Evolutionary conservation across 192 early-diverging fungal species (phyloP).

Genomic region (Backusella parvicylindrica): DNA sequence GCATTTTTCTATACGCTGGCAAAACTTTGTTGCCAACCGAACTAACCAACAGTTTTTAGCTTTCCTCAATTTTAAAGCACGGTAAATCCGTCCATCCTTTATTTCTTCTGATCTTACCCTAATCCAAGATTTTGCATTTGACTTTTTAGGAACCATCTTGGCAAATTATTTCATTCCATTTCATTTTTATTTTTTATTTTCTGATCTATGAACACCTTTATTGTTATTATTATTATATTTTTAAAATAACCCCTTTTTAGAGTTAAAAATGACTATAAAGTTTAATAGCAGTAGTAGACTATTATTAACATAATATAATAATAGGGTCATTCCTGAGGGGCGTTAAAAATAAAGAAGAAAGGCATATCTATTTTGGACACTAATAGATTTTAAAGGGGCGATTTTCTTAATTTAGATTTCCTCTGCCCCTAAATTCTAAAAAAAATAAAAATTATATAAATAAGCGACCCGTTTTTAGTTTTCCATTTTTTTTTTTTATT

Average conservation of each 20-base stretch:
- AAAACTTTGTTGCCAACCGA: not conserved
- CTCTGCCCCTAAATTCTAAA: not conserved
- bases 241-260: not conserved
- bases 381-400: not conserved
- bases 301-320: not conserved
- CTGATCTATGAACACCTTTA: not conserved
- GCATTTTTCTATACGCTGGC: not conserved
- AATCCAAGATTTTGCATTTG: not conserved
- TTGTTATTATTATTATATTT: not conserved
- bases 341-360: not conserved
- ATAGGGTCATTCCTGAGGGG: not conserved
- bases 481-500: not conserved
- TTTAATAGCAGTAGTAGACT: constrained; percentile 4
- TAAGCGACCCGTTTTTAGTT: not conserved
- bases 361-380: constrained; percentile 1
- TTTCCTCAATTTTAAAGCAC: not conserved
- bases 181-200: not conserved
- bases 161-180: not conserved
- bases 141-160: not conserved
- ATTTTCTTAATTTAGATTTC: not conserved
- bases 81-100: not conserved
- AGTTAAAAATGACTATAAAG: not conserved
- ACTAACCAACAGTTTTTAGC: not conserved
- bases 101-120: not conserved
- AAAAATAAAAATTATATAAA: constrained; percentile 1